A percentile compares a stretch with the other conserved stretches of the same genome.
These are phyloP conservation scores for Triangularia verruculosa DNA, from an alignment of 2,329 filamentous ascomycete genomes.

Conservation along the genomic window DNA sequence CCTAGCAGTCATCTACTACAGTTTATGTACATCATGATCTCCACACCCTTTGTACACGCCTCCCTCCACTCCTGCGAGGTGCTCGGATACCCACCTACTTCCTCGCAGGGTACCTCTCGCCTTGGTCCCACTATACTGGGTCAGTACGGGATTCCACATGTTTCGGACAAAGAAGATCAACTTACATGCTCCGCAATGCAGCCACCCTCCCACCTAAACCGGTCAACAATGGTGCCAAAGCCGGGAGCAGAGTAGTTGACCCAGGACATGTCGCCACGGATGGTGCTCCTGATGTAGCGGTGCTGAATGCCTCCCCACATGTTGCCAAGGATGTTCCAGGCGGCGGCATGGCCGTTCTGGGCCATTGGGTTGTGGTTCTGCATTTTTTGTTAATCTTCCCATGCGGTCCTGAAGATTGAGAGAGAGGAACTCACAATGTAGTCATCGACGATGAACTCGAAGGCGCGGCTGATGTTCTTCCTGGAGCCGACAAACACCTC, in stretches of 20 bases:
- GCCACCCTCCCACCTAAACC: constrained; percentile 22
- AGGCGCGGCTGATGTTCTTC: constrained; percentile 21
- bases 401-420: neutral
- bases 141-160: too few relatives aligned
- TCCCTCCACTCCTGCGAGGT: neutral
- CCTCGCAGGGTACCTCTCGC: constrained; percentile 15
- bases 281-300: constrained; percentile 16
- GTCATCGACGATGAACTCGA: constrained; percentile 21
- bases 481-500: constrained; percentile 18
- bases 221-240: constrained; percentile 18
- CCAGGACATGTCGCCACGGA: constrained; percentile 21
- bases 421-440: constrained; percentile 18
- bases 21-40: neutral
- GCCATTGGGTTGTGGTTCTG: constrained; percentile 23
- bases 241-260: constrained; percentile 17
- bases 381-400: neutral
- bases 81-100: neutral
- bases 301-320: constrained; percentile 13
- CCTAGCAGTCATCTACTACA: too few relatives aligned
- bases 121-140: constrained; percentile 18
- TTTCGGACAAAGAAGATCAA: too few relatives aligned
- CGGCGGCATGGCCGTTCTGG: constrained; percentile 15
- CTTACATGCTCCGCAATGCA: constrained; percentile 23
- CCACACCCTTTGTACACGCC: neutral
- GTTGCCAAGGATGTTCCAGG: constrained; percentile 18